Evolutionary conservation across 352 stramenopile genomes (phyloP), one percentile per base, ranked within the genome.

Genomic region (Globisporangium cederbergense): DNA sequence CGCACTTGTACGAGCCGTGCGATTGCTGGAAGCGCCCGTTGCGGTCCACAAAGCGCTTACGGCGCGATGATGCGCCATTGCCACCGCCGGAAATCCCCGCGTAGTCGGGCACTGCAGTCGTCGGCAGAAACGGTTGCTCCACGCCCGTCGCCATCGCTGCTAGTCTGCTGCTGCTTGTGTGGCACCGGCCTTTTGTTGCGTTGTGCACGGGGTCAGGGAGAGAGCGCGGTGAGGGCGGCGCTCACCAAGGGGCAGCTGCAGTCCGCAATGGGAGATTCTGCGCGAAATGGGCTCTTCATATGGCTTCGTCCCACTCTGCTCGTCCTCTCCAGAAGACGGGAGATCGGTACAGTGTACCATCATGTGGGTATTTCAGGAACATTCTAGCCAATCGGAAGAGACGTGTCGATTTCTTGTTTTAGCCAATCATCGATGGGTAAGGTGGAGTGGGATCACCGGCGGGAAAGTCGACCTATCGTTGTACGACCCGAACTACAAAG

Each of bases 1-100:
- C 83, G 36, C 46, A 90, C 82, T 90, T 91, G 68, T 88, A 89
- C 11, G 66, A 72, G 50, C 85, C 85, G 13, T 80, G 72, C 4
- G 85, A 93, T 67, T 93, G 85, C 38, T 84, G 76, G 61, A 92
- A 93, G 6, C 74, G 71, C 4, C 83, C 79, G 14, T 67, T 40
- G 25, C 85, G 85, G 53, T 93, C 85, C 30, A 93, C 16, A 56
- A 93, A 93, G 55, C 78, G 78, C 45, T 53, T 65, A 6, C 63
- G 56, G 7, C 40, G 61, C 62, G 66, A 38, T 11, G 25, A 28
- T 28, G 25, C 25, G 25, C 25, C 62, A 45, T 16, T 63, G 60
- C 46, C 22, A 11, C 11, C 38, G 4, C 40, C 25, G 22, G 28
- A 40, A 36, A 47, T 25, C 34, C 49, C 57, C 51, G 30, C 53